A percentile compares a stretch with the other conserved stretches of the same genome.
Evolutionary conservation across 305 asterid genomes (phyloP).

Genomic region (Fraxinus baroniana): DNA sequence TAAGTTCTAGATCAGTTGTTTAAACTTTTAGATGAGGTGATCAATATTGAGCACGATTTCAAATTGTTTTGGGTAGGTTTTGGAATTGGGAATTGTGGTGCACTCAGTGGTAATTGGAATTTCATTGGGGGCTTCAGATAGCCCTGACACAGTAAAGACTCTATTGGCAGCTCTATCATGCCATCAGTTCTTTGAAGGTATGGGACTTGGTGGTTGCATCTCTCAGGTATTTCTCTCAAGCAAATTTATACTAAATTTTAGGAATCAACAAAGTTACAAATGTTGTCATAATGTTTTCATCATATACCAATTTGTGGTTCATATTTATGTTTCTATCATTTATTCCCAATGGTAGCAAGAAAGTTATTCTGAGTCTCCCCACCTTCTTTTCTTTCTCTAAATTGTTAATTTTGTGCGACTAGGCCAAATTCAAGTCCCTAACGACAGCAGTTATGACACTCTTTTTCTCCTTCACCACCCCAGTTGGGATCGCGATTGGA

Average conservation of each 20-base stretch:
- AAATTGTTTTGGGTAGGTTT: constrained; percentile 37
- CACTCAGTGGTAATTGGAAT: constrained; percentile 72
- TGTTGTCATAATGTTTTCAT: constrained; percentile 35
- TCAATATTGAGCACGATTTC: not conserved
- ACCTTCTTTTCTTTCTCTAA: constrained; percentile 11
- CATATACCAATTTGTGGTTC: not conserved
- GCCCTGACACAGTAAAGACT: constrained; percentile 49
- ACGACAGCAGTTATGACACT: constrained; percentile 55
- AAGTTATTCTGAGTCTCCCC: constrained; percentile 35
- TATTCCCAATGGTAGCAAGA: constrained; percentile 14
- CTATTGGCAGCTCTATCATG: constrained; percentile 65
- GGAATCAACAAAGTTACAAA: constrained; percentile 20
- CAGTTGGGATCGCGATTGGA: constrained; percentile 64
- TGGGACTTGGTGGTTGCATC: constrained; percentile 84
- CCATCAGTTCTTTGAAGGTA: constrained; percentile 77
- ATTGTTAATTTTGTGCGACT: not conserved
- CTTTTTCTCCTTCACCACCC: constrained; percentile 67
- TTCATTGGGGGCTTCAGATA: constrained; percentile 60
- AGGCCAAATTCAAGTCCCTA: constrained; percentile 64
- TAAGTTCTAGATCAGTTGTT: not conserved
- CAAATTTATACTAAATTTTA: not conserved
- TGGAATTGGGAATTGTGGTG: constrained; percentile 70
- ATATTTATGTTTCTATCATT: not conserved
- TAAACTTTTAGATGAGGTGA: constrained; percentile 5
- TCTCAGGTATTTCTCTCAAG: constrained; percentile 42